Evolutionary conservation across 2,329 filamentous ascomycete genomes (phyloP).

Genomic region (Fusarium sp.): DNA sequence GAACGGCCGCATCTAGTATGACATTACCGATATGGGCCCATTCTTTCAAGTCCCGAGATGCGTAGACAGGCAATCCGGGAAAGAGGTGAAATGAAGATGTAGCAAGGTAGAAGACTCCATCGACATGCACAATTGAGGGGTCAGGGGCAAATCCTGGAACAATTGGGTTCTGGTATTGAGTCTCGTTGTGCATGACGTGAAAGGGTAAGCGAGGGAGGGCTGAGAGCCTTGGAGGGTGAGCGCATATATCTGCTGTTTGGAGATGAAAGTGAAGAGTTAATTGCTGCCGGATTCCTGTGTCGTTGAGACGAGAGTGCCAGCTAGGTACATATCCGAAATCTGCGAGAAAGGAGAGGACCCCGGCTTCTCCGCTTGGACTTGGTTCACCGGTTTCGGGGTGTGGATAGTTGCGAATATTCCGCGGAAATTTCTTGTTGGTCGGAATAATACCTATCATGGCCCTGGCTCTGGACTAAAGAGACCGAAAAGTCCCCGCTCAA

Average conservation of each 20-base stretch:
- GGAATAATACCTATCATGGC: not conserved
- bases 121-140: constrained; percentile 23
- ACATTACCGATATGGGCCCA: constrained; percentile 27
- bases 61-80: constrained; percentile 26
- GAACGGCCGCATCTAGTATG: not conserved
- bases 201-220: not conserved
- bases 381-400: not conserved
- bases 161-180: constrained; percentile 9
- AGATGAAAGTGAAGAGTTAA: not conserved
- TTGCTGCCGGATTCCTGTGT: not conserved
- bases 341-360: not conserved
- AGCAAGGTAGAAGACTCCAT: constrained; percentile 23
- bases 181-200: not conserved
- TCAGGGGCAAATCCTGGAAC: constrained; percentile 23
- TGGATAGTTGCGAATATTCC: not conserved
- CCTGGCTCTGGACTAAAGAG: not conserved
- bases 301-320: not conserved
- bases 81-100: constrained; percentile 31
- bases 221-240: not conserved
- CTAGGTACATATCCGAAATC: not conserved
- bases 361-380: not conserved
- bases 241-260: not conserved
- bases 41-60: constrained; percentile 9
- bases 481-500: not conserved
- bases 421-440: not conserved